Percentiles rank a stretch among this genome's conserved stretches.
Conservation (phyloP, 805 yeast genomes). For the Ascoidea rubescens region DNA sequence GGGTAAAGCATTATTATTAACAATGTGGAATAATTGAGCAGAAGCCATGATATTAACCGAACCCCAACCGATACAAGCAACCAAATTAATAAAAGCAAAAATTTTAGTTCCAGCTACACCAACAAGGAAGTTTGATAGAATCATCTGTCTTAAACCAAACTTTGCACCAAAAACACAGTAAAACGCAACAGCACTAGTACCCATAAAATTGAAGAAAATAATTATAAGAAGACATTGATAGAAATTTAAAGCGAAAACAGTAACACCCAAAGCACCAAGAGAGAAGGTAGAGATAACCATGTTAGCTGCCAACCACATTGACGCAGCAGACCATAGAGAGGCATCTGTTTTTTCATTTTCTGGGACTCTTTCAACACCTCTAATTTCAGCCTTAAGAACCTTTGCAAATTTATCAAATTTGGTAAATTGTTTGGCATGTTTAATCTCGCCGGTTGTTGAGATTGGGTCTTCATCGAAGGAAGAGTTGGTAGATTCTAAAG, state of each 20-base stretch:
- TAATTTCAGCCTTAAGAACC: conserved; percentile 29
- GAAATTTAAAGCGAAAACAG: conserved; percentile 55
- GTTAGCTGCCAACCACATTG: conserved; percentile 89
- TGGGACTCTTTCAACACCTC: conserved; percentile 72
- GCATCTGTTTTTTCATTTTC: conserved; percentile 66
- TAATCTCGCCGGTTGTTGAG: too few relatives aligned
- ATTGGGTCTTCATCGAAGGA: too few relatives aligned
- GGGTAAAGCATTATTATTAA: conserved; percentile 55
- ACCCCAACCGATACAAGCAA: conserved; percentile 93
- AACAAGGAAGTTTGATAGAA: conserved; percentile 59
- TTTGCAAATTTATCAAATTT: too few relatives aligned
- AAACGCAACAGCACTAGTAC: conserved; percentile 68
- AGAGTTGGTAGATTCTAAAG: too few relatives aligned
- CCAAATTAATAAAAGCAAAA: conserved; percentile 59
- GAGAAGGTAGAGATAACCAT: conserved; percentile 75
- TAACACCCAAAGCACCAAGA: conserved; percentile 58
- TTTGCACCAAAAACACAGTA: conserved; percentile 73
- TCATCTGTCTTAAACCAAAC: conserved; percentile 81
- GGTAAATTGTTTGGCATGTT: too few relatives aligned
- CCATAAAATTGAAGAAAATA: conserved; percentile 60
- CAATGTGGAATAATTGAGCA: conserved; percentile 68
- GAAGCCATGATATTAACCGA: conserved; percentile 84
- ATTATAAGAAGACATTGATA: conserved; percentile 57
- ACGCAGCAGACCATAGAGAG: conserved; percentile 54
- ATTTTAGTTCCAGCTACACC: conserved; percentile 69